These are phyloP conservation scores for Picochlorum sp. DNA, from an alignment of 139 green algal species.

Conservation along the genomic window DNA sequence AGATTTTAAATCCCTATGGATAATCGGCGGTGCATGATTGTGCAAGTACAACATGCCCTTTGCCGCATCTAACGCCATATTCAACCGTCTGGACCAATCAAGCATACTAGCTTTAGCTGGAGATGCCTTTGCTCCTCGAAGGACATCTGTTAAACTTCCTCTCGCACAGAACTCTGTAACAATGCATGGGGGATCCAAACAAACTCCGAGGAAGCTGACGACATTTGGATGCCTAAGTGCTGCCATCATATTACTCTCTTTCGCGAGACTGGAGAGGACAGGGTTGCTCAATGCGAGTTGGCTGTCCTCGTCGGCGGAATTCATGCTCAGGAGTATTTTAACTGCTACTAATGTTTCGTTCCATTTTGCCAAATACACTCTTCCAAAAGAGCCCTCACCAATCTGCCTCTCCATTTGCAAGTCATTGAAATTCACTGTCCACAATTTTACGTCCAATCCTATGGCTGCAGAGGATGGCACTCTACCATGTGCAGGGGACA, in stretches of 20 bases:
- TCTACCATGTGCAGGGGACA: background rate
- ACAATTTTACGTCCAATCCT: slow-evolving; percentile 21
- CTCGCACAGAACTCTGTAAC: slow-evolving; percentile 49
- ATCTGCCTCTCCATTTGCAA: slow-evolving; percentile 47
- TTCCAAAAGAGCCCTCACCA: slow-evolving; percentile 54
- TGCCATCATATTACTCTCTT: slow-evolving; percentile 47
- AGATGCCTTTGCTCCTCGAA: slow-evolving; percentile 25
- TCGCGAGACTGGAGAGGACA: slow-evolving; percentile 19
- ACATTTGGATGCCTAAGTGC: slow-evolving; percentile 47
- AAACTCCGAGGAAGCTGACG: slow-evolving; percentile 55
- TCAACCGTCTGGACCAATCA: slow-evolving; percentile 40
- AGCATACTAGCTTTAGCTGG: slow-evolving; percentile 23
- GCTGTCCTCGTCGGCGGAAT: slow-evolving; percentile 7
- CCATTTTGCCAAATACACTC: slow-evolving; percentile 55
- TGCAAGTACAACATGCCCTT: slow-evolving; percentile 58
- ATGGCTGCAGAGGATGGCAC: background rate
- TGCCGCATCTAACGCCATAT: slow-evolving; percentile 50
- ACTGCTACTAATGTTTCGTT: slow-evolving; percentile 50
- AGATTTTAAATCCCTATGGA: slow-evolving; percentile 52
- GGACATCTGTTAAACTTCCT: slow-evolving; percentile 49
- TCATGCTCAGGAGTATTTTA: slow-evolving; percentile 33
- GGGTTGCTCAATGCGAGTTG: slow-evolving; percentile 11
- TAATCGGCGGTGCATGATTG: slow-evolving; percentile 38
- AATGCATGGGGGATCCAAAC: slow-evolving; percentile 22
- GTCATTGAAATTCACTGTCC: slow-evolving; percentile 20